phyloP scores from a whole-genome alignment of 345 rosid genomes.

The Eucalyptus tenuipes region DNA sequence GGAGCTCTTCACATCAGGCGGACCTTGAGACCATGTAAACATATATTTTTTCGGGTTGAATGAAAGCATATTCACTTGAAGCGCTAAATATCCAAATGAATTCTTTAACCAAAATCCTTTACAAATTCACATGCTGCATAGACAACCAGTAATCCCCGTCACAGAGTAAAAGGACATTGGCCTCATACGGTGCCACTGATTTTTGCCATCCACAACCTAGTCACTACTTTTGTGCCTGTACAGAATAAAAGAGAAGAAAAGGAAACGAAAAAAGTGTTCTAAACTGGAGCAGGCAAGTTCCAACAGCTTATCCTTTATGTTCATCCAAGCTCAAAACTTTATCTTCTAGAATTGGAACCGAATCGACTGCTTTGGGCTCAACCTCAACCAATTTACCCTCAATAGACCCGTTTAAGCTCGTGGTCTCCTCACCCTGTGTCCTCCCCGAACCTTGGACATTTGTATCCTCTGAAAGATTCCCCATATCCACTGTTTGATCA shows the following conservation, averaged over 20 bases:
- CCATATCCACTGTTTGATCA: constrained; percentile 3
- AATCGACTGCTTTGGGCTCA: neutral
- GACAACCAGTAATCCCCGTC: neutral
- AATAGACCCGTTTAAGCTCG: neutral
- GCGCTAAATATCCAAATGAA: neutral
- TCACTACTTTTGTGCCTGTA: neutral
- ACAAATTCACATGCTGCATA: neutral
- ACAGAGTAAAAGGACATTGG: neutral
- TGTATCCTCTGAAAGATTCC: neutral
- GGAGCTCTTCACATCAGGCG: neutral
- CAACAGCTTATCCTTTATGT: neutral
- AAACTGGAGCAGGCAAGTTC: neutral
- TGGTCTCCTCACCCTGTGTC: neutral
- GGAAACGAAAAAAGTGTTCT: neutral
- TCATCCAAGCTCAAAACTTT: neutral
- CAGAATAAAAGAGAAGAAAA: neutral
- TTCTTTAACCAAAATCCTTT: neutral
- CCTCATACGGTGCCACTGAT: neutral
- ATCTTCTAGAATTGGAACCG: neutral
- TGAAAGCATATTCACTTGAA: neutral
- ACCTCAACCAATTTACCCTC: neutral
- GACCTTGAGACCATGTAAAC: neutral
- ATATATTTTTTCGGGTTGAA: neutral
- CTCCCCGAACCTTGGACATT: neutral
- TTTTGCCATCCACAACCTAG: neutral